Conservation (phyloP, 305 asterid species). For the Fraxinus greggii region DNA sequence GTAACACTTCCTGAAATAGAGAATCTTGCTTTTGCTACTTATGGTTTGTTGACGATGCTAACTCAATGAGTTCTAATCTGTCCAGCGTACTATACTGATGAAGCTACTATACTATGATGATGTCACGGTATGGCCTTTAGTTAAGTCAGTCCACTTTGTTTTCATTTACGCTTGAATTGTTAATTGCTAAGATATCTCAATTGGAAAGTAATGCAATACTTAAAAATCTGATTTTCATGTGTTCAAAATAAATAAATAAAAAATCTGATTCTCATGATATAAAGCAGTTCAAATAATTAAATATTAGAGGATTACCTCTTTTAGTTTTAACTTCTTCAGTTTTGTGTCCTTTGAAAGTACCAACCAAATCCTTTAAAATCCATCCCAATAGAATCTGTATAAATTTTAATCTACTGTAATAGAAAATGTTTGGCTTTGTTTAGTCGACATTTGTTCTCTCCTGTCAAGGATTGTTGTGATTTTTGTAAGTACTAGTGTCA, state of each 20-base stretch:
- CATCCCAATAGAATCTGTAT: neutral
- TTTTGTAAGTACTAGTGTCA: neutral
- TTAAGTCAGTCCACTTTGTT: neutral
- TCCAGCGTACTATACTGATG: conserved; percentile 91
- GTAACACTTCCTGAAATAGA: conserved; percentile 32
- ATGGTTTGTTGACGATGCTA: conserved; percentile 20
- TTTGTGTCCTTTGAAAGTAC: neutral
- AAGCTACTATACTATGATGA: conserved; percentile 88
- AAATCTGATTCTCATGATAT: neutral
- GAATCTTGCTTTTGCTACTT: conserved; percentile 1
- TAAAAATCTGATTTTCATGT: neutral
- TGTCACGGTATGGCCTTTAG: conserved; percentile 63
- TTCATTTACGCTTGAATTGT: neutral
- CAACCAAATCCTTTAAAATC: neutral
- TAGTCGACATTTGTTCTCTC: neutral
- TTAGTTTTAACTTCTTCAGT: neutral
- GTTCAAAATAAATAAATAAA: neutral
- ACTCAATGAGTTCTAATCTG: conserved; percentile 23
- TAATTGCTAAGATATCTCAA: neutral
- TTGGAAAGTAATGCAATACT: neutral
- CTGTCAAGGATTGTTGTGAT: neutral
- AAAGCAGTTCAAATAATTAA: neutral
- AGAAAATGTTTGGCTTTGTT: neutral
- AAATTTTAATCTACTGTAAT: neutral
- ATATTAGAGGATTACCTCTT: neutral